phyloP scores from a whole-genome alignment of 148 eudicot species.

The Amaranthus cruentus region DNA sequence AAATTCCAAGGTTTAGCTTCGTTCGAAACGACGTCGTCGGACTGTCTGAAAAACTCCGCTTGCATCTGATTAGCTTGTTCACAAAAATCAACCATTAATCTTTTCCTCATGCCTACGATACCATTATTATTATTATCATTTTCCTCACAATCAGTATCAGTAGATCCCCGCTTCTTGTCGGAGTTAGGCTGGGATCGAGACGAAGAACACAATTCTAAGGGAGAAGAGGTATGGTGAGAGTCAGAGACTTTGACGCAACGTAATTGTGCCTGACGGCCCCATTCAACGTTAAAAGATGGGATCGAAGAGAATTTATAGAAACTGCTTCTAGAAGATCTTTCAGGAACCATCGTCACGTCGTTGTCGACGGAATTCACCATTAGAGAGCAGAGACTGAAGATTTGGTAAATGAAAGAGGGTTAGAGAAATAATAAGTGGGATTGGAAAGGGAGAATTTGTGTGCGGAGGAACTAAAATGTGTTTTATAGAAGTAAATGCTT shows the following conservation, averaged over 20 bases:
- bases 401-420: not conserved
- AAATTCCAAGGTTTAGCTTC: slow-evolving; percentile 63
- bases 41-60: slow-evolving; percentile 25
- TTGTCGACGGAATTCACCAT: slow-evolving; percentile 16
- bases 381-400: not conserved
- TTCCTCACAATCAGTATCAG: not conserved
- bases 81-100: slow-evolving; percentile 55
- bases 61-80: slow-evolving; percentile 51
- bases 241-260: slow-evolving; percentile 37
- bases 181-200: slow-evolving; percentile 1
- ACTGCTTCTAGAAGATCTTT: slow-evolving; percentile 17
- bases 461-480: no score
- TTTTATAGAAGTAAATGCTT: no score
- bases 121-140: slow-evolving; percentile 27
- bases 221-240: not conserved
- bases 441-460: not conserved
- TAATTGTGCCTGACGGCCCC: slow-evolving; percentile 54
- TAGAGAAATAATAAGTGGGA: not conserved
- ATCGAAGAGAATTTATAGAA: slow-evolving; percentile 57
- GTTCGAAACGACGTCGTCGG: slow-evolving; percentile 9
- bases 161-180: slow-evolving; percentile 18
- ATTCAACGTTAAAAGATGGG: slow-evolving; percentile 36
- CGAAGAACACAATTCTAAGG: not conserved
- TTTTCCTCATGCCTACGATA: slow-evolving; percentile 53
- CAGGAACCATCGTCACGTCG: slow-evolving; percentile 22